Evolutionary conservation across 441 rosid genomes (phyloP), one percentile per base, ranked within the genome.

Genomic region (Isatis lusitanica): DNA sequence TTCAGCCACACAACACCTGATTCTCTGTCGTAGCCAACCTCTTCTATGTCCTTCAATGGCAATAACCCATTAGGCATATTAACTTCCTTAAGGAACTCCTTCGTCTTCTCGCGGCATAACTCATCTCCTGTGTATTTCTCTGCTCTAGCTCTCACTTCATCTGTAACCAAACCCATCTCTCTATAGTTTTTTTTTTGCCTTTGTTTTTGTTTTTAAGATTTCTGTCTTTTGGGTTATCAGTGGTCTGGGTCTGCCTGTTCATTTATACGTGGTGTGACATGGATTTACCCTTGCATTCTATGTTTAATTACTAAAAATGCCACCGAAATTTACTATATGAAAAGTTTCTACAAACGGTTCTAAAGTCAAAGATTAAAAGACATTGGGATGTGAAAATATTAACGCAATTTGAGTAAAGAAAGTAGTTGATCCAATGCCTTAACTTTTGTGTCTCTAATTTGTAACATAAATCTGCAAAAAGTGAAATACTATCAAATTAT

Each of bases 1-100:
- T 88, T 94, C 35, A 94, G 85, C 99, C 99, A 94, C 16, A 94
- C 99, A 65, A 86, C 80, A 0, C 99, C 99, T 1, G 97, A 82
- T 61, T 92, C 97, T 76, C 78, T 84, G 63, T 89, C 85, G 51
- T 85, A 85, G 60, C 99, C 99, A 47, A 88, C 85, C 66, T 94
- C 99, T 69, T 80, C 82, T 0, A 94, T 86, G 89, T 94, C 98
- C 53, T 74, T 84, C 74, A 94, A 44, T 4, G 99, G 99, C 63
- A 94, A 66, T 12, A 94, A 72, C 46, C 99, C 99, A 38, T 87
- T 90, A 0, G 98, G 98, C 60, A 94, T 73, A 0, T 84, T 82
- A 0, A 89, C 51, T 62, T 94, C 97, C 47, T 5, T 78, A 31
- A 92, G 94, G 68, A 94, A 40, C 1, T 50, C 38, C 83, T 75